These are phyloP conservation scores for Coniophora puteana DNA, from an alignment of 1,284 basidiomycete genomes.

Conservation along the genomic window DNA sequence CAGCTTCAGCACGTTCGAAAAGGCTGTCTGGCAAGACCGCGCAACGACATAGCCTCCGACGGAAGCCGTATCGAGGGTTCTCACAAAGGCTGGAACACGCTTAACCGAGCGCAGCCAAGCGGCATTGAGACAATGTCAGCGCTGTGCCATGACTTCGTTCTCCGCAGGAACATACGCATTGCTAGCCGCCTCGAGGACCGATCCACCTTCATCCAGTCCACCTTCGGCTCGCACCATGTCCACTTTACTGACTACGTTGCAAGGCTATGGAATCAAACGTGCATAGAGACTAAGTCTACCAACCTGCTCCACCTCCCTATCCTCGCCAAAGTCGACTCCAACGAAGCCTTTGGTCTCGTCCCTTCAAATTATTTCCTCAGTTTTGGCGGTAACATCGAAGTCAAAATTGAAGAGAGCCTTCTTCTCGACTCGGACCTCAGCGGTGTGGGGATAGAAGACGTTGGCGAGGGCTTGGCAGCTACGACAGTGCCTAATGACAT, in stretches of 20 bases:
- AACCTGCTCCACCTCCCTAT: conserved; percentile 1
- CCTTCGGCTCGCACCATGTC: background rate
- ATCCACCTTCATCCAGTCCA: background rate
- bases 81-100: conserved; percentile 16
- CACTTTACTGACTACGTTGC: background rate
- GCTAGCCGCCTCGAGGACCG: too few species aligned
- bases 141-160: background rate
- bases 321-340: background rate
- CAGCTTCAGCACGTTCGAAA: conserved; percentile 20
- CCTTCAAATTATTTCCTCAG: background rate
- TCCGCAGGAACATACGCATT: background rate
- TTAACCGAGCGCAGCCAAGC: conserved; percentile 7
- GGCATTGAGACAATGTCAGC: background rate
- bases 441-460: too few species aligned
- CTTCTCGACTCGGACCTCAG: background rate
- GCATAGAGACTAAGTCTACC: background rate
- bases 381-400: conserved; percentile 1
- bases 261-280: background rate
- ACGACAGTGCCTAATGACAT: too few species aligned
- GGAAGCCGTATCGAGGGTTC: conserved; percentile 17
- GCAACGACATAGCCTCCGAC: conserved; percentile 14
- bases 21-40: conserved; percentile 15
- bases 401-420: conserved; percentile 4
- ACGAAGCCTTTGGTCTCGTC: conserved; percentile 4
- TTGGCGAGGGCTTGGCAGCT: too few species aligned